Base-by-base conservation (phyloP, 1,284 basidiomycete genomes). In the Moesziomyces sp. region DNA sequence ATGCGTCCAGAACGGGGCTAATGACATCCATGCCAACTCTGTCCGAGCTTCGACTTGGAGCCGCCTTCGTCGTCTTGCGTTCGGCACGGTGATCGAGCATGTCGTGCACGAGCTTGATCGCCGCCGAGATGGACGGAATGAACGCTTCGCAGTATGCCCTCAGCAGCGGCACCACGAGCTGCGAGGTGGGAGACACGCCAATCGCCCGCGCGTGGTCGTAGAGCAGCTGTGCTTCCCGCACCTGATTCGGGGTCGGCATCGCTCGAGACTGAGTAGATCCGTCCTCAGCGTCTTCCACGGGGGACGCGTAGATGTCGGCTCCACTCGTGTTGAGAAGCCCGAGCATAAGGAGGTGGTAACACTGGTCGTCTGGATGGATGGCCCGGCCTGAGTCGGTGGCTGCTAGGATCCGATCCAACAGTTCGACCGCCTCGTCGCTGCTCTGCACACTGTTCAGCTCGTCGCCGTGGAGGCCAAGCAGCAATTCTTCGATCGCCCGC, bases 101-200 rank as follows among this genome's bases (percentile, higher is more conserved):
- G 35, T 75, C 72, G 9, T 60, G 54, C 18, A 79, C 52, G 10
- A 81, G 64, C 44, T 58, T 48, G 28, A 71, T 64, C 16, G 74
- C 75, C 8, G 66, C 59, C 6, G 71, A 57, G 0, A 81, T 35
- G 1, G 58, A 70, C 6, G 79, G 79, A 13, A 78, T 53, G 53
- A 78, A 79, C 3, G 73, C 71, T 18, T 62, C 54, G 71, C 76
- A 76, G 48, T 78, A 76, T 4, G 79, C 79, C 11, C 40, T 54
- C 19, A 81, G 46, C 13, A 81, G 64, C 2, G 78, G 76, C 21
- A 46, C 59, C 7, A 80, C 65, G 11, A 80, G 53, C 16, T 65
- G 50, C 16, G 71, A 38, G 18, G 73, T 77, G 3, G 78, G 69
- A 0, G 46, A 46, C 3, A 76, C 19, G 6, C 62, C 58, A 7